Evolutionary conservation across 305 asterid species (phyloP).

Genomic region (Salvia sclarea): DNA sequence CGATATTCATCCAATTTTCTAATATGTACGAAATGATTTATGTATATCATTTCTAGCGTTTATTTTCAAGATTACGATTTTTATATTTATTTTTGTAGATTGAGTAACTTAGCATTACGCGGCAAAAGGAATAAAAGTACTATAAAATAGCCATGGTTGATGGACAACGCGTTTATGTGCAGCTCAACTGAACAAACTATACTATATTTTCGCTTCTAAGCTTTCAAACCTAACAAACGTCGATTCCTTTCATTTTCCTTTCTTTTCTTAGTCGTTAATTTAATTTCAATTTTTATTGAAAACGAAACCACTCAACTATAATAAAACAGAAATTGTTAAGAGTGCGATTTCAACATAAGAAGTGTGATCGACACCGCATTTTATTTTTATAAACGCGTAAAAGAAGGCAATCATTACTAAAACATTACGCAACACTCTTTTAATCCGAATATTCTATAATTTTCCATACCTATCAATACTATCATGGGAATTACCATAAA

Average conservation of each 20-base stretch:
- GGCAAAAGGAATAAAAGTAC: background rate
- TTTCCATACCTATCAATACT: background rate
- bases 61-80: background rate
- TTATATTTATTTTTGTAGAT: background rate
- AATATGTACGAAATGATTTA: too few species aligned
- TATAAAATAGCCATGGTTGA: background rate
- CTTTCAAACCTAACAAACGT: constrained; percentile 15
- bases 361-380: background rate
- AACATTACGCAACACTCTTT: background rate
- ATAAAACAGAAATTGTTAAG: background rate
- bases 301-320: background rate
- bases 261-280: background rate
- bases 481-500: background rate
- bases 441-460: background rate
- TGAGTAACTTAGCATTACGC: background rate
- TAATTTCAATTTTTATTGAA: background rate
- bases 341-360: background rate
- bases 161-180: constrained; percentile 16
- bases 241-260: constrained; percentile 28
- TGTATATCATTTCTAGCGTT: too few species aligned
- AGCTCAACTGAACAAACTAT: constrained; percentile 13
- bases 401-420: background rate
- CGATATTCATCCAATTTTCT: too few species aligned
- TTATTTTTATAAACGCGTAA: background rate
- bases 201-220: background rate